Conservation (phyloP, 495 filamentous ascomycete species). For the Aspergillus conjunctus region DNA sequence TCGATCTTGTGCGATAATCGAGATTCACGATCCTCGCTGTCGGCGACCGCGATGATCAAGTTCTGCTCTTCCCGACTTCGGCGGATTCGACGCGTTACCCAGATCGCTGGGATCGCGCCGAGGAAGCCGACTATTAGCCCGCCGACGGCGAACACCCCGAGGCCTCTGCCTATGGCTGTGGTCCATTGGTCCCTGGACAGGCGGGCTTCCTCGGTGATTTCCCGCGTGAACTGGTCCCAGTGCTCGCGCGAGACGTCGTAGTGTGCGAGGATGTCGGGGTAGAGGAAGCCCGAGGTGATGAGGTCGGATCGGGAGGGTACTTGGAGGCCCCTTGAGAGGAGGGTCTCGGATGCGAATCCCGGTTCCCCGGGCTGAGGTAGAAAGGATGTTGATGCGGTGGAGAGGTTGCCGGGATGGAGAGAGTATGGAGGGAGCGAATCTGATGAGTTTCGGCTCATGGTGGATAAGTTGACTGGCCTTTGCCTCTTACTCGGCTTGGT, state of each 20-base stretch:
- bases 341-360: slow-evolving; percentile 21
- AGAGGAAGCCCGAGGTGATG: slow-evolving; percentile 39
- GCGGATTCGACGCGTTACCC: slow-evolving; percentile 24
- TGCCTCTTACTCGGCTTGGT: not conserved
- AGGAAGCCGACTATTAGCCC: slow-evolving; percentile 40
- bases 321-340: slow-evolving; percentile 36
- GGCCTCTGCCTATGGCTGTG: slow-evolving; percentile 35
- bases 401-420: not conserved
- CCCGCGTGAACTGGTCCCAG: slow-evolving; percentile 36
- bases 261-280: slow-evolving; percentile 29
- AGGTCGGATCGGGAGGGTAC: slow-evolving; percentile 33
- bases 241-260: slow-evolving; percentile 29
- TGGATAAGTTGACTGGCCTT: not conserved
- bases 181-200: slow-evolving; percentile 39
- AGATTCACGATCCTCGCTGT: slow-evolving; percentile 1
- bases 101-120: slow-evolving; percentile 35
- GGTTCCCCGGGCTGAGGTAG: not conserved
- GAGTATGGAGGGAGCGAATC: not conserved
- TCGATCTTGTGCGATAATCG: slow-evolving; percentile 30
- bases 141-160: slow-evolving; percentile 37
- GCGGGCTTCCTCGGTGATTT: slow-evolving; percentile 34
- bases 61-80: slow-evolving; percentile 34
- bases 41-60: slow-evolving; percentile 27
- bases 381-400: not conserved
- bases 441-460: slow-evolving; percentile 9